Evolutionary conservation across 2,329 filamentous ascomycete genomes (phyloP).

Genomic region (Leptographium wingfieldii): DNA sequence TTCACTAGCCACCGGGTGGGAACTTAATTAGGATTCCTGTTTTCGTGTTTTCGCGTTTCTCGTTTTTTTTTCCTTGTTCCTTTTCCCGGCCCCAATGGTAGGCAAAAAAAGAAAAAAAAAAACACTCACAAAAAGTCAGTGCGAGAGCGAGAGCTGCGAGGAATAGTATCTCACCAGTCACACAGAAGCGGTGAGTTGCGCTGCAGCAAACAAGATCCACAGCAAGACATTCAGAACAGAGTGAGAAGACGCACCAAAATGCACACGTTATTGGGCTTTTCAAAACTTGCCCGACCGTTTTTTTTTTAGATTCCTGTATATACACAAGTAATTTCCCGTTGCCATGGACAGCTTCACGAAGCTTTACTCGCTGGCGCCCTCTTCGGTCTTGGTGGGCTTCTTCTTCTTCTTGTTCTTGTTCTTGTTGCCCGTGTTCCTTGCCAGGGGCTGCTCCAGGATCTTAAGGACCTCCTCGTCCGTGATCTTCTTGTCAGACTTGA

Average conservation of each 20-base stretch:
- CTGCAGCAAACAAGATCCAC: background rate
- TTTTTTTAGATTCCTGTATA: background rate
- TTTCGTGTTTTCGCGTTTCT: too few relatives aligned
- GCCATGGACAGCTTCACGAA: conserved; percentile 8
- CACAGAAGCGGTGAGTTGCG: background rate
- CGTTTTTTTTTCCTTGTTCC: too few relatives aligned
- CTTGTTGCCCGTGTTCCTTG: conserved; percentile 70
- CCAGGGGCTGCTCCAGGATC: conserved; percentile 79
- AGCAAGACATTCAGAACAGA: background rate
- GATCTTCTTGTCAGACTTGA: conserved; percentile 96
- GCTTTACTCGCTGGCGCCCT: conserved; percentile 19
- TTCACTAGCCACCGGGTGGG: too few relatives aligned
- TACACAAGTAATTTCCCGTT: background rate
- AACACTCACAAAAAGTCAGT: too few relatives aligned
- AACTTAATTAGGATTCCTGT: too few relatives aligned
- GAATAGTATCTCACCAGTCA: background rate
- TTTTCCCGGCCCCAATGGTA: too few relatives aligned
- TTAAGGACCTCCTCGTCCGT: conserved; percentile 89
- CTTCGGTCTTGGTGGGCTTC: conserved; percentile 32
- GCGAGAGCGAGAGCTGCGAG: too few relatives aligned
- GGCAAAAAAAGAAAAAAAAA: too few relatives aligned
- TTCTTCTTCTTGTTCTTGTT: conserved; percentile 86
- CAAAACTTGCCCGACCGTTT: background rate
- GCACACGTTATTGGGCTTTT: background rate
- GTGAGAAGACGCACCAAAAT: background rate